Percentiles rank a stretch among this genome's conserved stretches.
These are phyloP conservation scores for Copromyces sp. DNA, from an alignment of 495 filamentous ascomycete genomes.

Conservation along the genomic window DNA sequence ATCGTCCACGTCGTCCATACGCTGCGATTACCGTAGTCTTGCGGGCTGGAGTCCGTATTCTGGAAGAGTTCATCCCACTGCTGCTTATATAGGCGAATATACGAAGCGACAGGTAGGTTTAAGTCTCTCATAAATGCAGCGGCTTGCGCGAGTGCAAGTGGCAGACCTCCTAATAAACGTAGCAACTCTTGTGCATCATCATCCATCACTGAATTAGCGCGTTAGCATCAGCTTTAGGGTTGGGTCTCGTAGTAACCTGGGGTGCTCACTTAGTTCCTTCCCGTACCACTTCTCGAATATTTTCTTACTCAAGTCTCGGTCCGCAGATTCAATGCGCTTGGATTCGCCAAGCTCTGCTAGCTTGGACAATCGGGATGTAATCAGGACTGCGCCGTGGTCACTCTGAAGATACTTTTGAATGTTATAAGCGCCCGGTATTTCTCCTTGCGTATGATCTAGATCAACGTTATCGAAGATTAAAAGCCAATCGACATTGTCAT, in stretches of 20 bases:
- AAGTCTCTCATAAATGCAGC: constrained; percentile 29
- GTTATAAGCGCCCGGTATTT: constrained; percentile 22
- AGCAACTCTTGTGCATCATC: constrained; percentile 8
- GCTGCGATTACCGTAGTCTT: too few relatives aligned
- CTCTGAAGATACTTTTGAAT: constrained; percentile 26
- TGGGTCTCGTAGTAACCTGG: too few relatives aligned
- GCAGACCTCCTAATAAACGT: constrained; percentile 29
- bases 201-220: constrained; percentile 3
- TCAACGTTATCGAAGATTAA: constrained; percentile 35
- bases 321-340: constrained; percentile 3
- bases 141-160: constrained; percentile 34
- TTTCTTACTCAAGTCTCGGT: constrained; percentile 1
- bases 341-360: constrained; percentile 10
- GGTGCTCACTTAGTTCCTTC: too few relatives aligned
- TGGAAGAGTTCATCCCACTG: constrained; percentile 17
- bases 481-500: constrained; percentile 29
- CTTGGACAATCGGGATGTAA: constrained; percentile 14
- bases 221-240: neutral
- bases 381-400: constrained; percentile 31
- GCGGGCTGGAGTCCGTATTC: too few relatives aligned
- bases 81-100: constrained; percentile 31
- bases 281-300: too few relatives aligned
- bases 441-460: constrained; percentile 16
- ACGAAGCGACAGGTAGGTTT: constrained; percentile 12
- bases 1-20: too few relatives aligned